Conservation (phyloP, 768 basidiomycete species). For the Naganishia friedmannii region DNA sequence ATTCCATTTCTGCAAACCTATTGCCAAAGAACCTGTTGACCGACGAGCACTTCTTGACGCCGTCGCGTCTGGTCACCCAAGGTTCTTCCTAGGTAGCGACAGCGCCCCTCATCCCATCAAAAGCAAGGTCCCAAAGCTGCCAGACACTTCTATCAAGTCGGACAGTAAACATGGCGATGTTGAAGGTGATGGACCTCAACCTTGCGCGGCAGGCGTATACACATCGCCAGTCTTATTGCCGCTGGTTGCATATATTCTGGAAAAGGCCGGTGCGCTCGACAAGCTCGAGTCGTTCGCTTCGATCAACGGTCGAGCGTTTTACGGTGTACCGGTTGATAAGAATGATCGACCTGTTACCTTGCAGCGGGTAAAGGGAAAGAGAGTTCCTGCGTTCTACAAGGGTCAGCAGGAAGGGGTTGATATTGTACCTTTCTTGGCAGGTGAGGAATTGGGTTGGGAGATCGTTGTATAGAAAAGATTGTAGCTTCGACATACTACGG, state of each 20-base stretch:
- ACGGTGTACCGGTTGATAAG: slow-evolving; percentile 53
- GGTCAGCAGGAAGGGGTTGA: slow-evolving; percentile 24
- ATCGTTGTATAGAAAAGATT: slow-evolving; percentile 35
- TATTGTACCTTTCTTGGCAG: slow-evolving; percentile 64
- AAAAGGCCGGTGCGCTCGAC: slow-evolving; percentile 80
- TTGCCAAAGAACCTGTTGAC: slow-evolving; percentile 93
- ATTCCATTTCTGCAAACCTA: slow-evolving; percentile 95
- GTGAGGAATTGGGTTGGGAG: slow-evolving; percentile 72
- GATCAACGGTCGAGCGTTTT: slow-evolving; percentile 74
- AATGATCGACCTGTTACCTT: slow-evolving; percentile 42
- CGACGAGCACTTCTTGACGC: slow-evolving; percentile 74
- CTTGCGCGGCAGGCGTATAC: slow-evolving; percentile 94
- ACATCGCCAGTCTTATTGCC: slow-evolving; percentile 90
- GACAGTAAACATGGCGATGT: slow-evolving; percentile 27
- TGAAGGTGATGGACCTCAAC: slow-evolving; percentile 57
- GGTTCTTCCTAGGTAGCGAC: slow-evolving; percentile 96
- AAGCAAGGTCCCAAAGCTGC: slow-evolving; percentile 45
- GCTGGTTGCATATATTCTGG: slow-evolving; percentile 79
- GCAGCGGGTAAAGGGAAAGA: slow-evolving; percentile 34
- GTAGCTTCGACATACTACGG: background rate
- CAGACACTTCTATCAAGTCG: slow-evolving; percentile 14
- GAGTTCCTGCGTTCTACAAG: slow-evolving; percentile 56
- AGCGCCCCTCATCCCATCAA: slow-evolving; percentile 80
- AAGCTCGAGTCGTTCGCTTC: slow-evolving; percentile 77
- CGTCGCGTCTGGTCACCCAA: slow-evolving; percentile 73